Evolutionary conservation across 1,139 yeast species (phyloP), one percentile per base, ranked within the genome.

Genomic region (Scheffersomyces cryptocercus): DNA sequence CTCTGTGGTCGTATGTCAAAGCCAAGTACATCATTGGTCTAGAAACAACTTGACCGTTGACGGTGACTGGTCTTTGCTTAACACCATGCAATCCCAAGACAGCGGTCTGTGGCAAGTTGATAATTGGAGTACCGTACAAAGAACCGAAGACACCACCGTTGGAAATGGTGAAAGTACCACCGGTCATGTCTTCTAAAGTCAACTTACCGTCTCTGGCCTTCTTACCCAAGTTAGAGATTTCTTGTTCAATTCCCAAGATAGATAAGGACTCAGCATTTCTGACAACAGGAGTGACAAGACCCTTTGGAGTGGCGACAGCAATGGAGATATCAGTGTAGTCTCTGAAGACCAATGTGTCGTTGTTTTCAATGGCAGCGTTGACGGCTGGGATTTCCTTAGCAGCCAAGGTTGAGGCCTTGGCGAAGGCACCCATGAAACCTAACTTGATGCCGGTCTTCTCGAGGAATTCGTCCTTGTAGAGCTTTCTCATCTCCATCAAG

Each of bases 1-100:
- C 85, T 79, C 99, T 87, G 78, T 93, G 99, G 68, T 93, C 99
- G 68, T 93, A 93, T 48, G 99, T 93, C 70, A 93, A 84, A 45
- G 99, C 99, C 65, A 95, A 76, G 81, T 93, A 95, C 99, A 95
- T 95, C 99, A 93, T 93, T 68, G 99, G 99, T 78, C 98, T 88
- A 36, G 95, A 81, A 56, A 88, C 99, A 58, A 93, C 81, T 78
- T 93, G 93, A 44, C 99, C 99, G 56, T 93, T 85, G 49, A 93
- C 91, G 49, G 95, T 95, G 47, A 93, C 97, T 42, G 99, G 95
- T 78, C 99, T 90, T 70, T 93, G 93, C 78, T 93, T 95, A 60
- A 88, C 88, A 69, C 98, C 98, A 64, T 93, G 99, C 65, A 93
- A 82, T 59, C 99, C 99, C 58, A 93, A 81, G 37, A 93, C 99